phyloP scores from a whole-genome alignment of 2,329 filamentous ascomycete species.

The Orbilia brochopaga region DNA sequence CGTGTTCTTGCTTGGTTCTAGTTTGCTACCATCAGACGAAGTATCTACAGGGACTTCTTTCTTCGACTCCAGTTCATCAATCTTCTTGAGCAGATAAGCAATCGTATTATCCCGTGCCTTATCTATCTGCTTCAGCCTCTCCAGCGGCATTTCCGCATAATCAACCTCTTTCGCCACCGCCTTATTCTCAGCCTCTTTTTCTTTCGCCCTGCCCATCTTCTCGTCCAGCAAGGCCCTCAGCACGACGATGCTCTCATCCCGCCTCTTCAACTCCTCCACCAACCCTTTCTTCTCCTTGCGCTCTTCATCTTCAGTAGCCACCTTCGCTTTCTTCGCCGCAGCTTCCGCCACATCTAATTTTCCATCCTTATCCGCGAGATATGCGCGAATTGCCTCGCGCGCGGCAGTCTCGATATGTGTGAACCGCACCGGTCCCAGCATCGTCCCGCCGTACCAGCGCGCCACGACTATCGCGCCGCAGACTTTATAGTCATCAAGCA shows the following conservation, averaged over 20 bases:
- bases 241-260: conserved; percentile 40
- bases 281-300: conserved; percentile 17
- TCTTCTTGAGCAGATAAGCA: conserved; percentile 63
- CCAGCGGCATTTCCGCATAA: conserved; percentile 56
- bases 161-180: conserved; percentile 56
- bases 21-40: neutral
- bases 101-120: conserved; percentile 64
- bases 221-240: conserved; percentile 36
- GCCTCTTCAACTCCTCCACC: conserved; percentile 30
- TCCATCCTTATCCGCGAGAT: conserved; percentile 55
- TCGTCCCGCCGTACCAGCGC: conserved; percentile 64
- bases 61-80: conserved; percentile 62
- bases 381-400: conserved; percentile 61
- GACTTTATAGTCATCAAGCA: conserved; percentile 60
- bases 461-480: conserved; percentile 63
- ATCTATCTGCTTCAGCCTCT: conserved; percentile 61
- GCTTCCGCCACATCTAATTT: conserved; percentile 48
- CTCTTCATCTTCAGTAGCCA: conserved; percentile 9
- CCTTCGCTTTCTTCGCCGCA: conserved; percentile 21
- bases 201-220: conserved; percentile 33
- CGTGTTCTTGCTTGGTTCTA: neutral
- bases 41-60: conserved; percentile 13
- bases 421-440: conserved; percentile 63
- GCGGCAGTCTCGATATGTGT: conserved; percentile 63
- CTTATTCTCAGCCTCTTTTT: conserved; percentile 24